Evolutionary conservation across 805 yeast genomes (phyloP).

Genomic region (Zygotorulaspora chibaensis): DNA sequence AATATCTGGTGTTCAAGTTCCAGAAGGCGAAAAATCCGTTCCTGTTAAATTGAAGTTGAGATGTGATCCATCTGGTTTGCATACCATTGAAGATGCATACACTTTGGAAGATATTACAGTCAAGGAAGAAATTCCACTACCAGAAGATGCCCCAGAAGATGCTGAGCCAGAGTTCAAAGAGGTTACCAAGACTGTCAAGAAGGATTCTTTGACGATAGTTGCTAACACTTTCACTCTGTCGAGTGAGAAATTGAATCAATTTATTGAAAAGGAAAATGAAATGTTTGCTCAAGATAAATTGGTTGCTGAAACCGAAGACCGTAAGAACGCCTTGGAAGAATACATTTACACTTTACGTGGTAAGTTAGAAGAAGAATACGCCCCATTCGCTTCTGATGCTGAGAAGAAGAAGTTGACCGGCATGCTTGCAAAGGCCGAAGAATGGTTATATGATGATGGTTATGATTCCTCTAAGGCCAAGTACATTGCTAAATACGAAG

Average conservation of each 20-base stretch:
- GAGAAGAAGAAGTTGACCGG: constrained; percentile 78
- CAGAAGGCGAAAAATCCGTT: constrained; percentile 69
- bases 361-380: constrained; percentile 88
- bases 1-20: constrained; percentile 76
- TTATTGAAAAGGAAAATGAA: constrained; percentile 78
- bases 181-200: constrained; percentile 92
- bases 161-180: constrained; percentile 81
- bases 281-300: constrained; percentile 88
- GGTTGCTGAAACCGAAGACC: constrained; percentile 97
- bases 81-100: constrained; percentile 90
- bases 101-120: constrained; percentile 87
- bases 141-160: constrained; percentile 47
- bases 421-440: constrained; percentile 82
- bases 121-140: constrained; percentile 75
- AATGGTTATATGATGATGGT: constrained; percentile 98
- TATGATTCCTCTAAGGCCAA: constrained; percentile 94
- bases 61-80: constrained; percentile 95
- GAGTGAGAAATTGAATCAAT: constrained; percentile 49
- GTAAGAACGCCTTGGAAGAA: constrained; percentile 97
- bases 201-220: constrained; percentile 65
- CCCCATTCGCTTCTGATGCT: constrained; percentile 81
- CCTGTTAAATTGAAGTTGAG: constrained; percentile 91
- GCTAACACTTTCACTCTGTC: constrained; percentile 61
- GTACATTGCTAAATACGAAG: constrained; percentile 97
- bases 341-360: constrained; percentile 97